phyloP scores from a whole-genome alignment of 352 stramenopile genomes.

The Globisporangium okanoganense region DNA sequence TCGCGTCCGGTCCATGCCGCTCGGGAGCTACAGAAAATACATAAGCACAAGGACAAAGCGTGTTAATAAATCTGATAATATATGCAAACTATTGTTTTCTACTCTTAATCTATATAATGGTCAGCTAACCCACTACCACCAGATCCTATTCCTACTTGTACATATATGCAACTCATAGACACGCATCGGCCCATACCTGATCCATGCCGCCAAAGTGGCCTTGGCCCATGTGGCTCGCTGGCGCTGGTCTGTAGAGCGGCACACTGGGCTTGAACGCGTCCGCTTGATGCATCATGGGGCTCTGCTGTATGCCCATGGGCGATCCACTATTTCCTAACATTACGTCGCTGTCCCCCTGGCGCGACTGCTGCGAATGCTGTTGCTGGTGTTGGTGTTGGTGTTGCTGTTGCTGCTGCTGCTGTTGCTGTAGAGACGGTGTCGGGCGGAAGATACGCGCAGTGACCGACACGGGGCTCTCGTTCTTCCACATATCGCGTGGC shows the following conservation, averaged over 20 bases:
- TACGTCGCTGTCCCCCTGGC: conserved; percentile 17
- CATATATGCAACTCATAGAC: conserved; percentile 6
- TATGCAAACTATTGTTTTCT: background rate
- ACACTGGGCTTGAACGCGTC: conserved; percentile 40
- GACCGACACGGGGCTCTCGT: conserved; percentile 59
- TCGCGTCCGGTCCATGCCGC: conserved; percentile 4
- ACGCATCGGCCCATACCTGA: conserved; percentile 34
- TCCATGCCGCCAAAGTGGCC: conserved; percentile 52
- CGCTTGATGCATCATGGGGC: conserved; percentile 15
- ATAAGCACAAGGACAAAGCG: background rate
- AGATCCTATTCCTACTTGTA: background rate
- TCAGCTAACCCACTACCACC: background rate
- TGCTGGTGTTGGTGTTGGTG: conserved; percentile 14
- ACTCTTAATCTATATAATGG: conserved; percentile 5
- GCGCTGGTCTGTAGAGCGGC: conserved; percentile 43
- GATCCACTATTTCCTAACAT: conserved; percentile 20
- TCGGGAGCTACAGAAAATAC: background rate
- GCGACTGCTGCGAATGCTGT: background rate
- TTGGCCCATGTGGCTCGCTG: conserved; percentile 20
- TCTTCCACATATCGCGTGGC: conserved; percentile 58
- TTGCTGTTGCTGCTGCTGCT: conserved; percentile 23
- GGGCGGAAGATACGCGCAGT: conserved; percentile 53
- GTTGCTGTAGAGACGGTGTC: conserved; percentile 13
- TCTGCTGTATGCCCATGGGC: conserved; percentile 7
- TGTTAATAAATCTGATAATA: background rate